phyloP scores from a whole-genome alignment of 2,329 filamentous ascomycete genomes.

The Calonectria leucothoes region DNA sequence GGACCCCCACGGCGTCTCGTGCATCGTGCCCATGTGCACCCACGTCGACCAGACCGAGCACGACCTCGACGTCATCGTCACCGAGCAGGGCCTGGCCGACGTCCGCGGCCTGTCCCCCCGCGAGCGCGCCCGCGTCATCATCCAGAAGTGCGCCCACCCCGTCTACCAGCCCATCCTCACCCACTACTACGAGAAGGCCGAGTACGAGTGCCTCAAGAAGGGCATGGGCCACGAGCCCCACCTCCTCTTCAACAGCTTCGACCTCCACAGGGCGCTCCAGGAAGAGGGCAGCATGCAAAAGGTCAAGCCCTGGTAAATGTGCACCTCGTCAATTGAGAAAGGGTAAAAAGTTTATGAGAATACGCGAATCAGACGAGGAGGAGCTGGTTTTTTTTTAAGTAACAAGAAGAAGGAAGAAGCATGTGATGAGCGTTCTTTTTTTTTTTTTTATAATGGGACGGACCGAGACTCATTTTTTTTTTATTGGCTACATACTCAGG shows the following conservation, averaged over 20 bases:
- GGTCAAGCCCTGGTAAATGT: slow-evolving; percentile 71
- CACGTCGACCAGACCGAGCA: slow-evolving; percentile 95
- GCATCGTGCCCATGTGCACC: slow-evolving; percentile 94
- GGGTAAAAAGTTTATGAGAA: not conserved
- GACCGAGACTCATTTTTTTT: slow-evolving; percentile 10
- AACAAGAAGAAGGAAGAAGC: not conserved
- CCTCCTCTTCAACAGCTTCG: slow-evolving; percentile 85
- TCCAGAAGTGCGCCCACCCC: slow-evolving; percentile 87
- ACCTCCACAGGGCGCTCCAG: slow-evolving; percentile 86
- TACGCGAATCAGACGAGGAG: not conserved
- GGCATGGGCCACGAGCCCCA: slow-evolving; percentile 93
- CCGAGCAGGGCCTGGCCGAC: slow-evolving; percentile 80
- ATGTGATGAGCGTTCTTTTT: slow-evolving; percentile 22
- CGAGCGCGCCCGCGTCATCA: slow-evolving; percentile 86
- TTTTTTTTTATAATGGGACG: slow-evolving; percentile 15
- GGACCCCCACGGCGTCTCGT: slow-evolving; percentile 83
- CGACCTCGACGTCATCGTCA: slow-evolving; percentile 90
- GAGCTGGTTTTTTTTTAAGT: too few relatives aligned
- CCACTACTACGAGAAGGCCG: slow-evolving; percentile 87
- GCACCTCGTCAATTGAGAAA: not conserved
- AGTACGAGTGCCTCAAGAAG: slow-evolving; percentile 86
- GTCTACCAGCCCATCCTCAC: slow-evolving; percentile 84
- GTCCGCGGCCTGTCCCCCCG: slow-evolving; percentile 83
- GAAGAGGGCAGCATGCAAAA: slow-evolving; percentile 90
- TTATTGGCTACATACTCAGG: slow-evolving; percentile 20